Evolutionary conservation across 208 protist genomes (phyloP).

Genomic region (Blechomonas ayalai): DNA sequence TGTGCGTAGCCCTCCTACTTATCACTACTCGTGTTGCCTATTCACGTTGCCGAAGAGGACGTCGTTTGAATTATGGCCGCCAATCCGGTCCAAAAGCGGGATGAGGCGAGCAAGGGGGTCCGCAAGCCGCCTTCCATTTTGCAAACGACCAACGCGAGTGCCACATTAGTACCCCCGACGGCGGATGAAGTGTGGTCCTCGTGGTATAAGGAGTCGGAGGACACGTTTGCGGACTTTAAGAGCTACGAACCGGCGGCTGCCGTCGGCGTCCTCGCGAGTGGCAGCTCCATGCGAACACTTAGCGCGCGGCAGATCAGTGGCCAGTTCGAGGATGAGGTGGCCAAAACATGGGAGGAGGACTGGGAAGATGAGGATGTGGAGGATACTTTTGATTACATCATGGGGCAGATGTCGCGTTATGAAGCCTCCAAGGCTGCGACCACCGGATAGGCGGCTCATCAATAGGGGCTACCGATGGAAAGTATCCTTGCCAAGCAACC

Average conservation of each 20-base stretch:
- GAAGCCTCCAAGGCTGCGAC: slow-evolving; percentile 40
- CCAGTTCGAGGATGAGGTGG: slow-evolving; percentile 87
- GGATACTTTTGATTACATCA: slow-evolving; percentile 85
- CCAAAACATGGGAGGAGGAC: slow-evolving; percentile 87
- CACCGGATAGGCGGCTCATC: too few species aligned
- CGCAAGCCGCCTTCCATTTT: slow-evolving; percentile 14
- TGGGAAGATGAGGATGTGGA: slow-evolving; percentile 91
- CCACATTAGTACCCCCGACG: slow-evolving; percentile 41
- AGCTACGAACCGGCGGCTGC: slow-evolving; percentile 47
- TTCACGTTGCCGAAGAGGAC: too few species aligned
- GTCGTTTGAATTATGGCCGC: too few species aligned
- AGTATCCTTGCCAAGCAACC: neutral
- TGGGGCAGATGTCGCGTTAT: slow-evolving; percentile 66
- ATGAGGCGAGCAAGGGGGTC: neutral
- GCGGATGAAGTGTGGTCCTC: slow-evolving; percentile 72
- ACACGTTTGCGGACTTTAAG: slow-evolving; percentile 78
- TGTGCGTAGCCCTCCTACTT: too few species aligned
- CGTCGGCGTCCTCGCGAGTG: slow-evolving; percentile 7
- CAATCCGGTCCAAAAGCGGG: too few species aligned
- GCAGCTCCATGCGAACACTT: slow-evolving; percentile 64
- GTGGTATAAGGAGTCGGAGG: slow-evolving; percentile 77
- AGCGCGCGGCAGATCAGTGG: slow-evolving; percentile 81
- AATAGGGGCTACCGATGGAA: neutral
- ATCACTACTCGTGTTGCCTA: too few species aligned
- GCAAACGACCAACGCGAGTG: slow-evolving; percentile 44